Evolutionary conservation across 73 alveolate genomes (phyloP).

Genomic region (Halteria grandinella): DNA sequence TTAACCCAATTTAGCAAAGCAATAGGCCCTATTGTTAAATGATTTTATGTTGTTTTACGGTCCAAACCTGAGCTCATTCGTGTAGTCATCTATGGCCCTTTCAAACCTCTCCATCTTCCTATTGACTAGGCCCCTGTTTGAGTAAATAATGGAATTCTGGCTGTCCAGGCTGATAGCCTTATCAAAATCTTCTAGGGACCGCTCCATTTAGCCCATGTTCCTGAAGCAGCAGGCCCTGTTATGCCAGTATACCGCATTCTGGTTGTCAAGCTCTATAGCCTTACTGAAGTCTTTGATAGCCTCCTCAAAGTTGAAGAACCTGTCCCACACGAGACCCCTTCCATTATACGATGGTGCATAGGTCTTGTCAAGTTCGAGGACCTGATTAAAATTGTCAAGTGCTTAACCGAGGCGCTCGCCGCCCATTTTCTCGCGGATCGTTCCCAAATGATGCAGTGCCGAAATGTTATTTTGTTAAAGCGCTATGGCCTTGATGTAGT

Average conservation of each 20-base stretch:
- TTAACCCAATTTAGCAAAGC: constrained; percentile 91
- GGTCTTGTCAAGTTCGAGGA: constrained; percentile 85
- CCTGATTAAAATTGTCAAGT: constrained; percentile 86
- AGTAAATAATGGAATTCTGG: constrained; percentile 89
- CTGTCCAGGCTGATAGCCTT: constrained; percentile 92
- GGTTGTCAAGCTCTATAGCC: constrained; percentile 89
- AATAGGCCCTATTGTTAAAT: constrained; percentile 93
- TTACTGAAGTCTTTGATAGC: constrained; percentile 93
- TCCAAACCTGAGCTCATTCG: constrained; percentile 79
- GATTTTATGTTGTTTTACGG: constrained; percentile 83
- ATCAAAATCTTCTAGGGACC: constrained; percentile 91
- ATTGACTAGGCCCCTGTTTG: constrained; percentile 94
- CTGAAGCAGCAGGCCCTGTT: constrained; percentile 97
- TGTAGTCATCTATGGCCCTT: constrained; percentile 92
- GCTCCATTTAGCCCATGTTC: constrained; percentile 87
- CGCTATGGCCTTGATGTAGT: constrained; percentile 81
- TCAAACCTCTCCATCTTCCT: constrained; percentile 94
- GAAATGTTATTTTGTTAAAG: constrained; percentile 87
- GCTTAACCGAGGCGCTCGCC: constrained; percentile 87
- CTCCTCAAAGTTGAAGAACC: constrained; percentile 91
- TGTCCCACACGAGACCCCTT: constrained; percentile 95
- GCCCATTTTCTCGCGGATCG: constrained; percentile 90
- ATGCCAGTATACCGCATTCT: constrained; percentile 97
- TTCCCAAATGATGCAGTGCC: constrained; percentile 94
- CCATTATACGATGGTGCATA: constrained; percentile 97